Evolutionary conservation across 768 basidiomycete genomes (phyloP), one percentile per base, ranked within the genome.

Genomic region (Collybia mongolica): DNA sequence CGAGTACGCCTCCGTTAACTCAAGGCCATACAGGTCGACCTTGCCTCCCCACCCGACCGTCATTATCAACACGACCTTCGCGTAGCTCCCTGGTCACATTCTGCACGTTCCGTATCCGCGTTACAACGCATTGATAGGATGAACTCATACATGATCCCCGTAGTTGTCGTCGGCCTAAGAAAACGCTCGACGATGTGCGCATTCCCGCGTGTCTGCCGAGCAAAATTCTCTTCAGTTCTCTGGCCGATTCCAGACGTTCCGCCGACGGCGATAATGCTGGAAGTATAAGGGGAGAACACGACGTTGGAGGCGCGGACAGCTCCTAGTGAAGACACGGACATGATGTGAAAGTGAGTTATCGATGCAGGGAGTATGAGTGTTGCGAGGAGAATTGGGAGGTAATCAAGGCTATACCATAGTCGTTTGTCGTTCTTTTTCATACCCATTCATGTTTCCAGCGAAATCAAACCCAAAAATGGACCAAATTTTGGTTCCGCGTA

Each of bases 71-170:
- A 82, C 60, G 15, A 75, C 78, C 46, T 74, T 74, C 18, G 73
- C 78, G 44, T 80, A 75, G 64, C 4, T 64, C 59, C 40, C 56
- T 48, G 4, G 69, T 54, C 4, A 67, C 58, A 2, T 55, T 47
- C n/a, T 71, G 66, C 2, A 81, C 73, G 54, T 80, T 79, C 62
- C 70, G 68, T 72, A 84, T 80, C 28, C 75, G 61, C n/a, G 73
- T 68, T 5, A 69, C 73, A 40, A 82, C 81, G 66, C 80, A 79
- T 51, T 72, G 24, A 26, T n/a, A n/a, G 60, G n/a, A 81, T 67
- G 58, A 81, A 82, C 53, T 79, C 75, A 62, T 74, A 72, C 17
- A 50, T 58, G 28, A 26, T 38, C 11, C 46, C 56, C 37, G 40
- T 56, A 26, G 52, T 47, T 7, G 47, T 19, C 17, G 44, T 5